These are phyloP conservation scores for Talinum fruticosum DNA, from an alignment of 148 eudicot genomes.

Conservation along the genomic window DNA sequence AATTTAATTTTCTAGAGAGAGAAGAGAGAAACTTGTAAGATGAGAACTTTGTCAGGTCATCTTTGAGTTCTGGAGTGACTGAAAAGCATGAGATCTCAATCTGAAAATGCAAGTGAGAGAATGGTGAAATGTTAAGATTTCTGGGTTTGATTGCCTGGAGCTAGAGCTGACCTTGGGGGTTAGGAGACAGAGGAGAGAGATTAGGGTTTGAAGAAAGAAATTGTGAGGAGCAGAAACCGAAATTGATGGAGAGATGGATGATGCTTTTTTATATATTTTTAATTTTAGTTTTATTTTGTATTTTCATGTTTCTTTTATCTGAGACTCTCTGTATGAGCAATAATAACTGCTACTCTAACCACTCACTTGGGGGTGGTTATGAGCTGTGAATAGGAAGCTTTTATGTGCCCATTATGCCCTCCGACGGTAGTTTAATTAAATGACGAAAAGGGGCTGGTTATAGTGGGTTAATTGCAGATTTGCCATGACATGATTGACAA, in stretches of 20 bases:
- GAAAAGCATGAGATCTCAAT: constrained; percentile 13
- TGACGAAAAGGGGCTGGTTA: background rate
- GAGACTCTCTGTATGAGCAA: no score
- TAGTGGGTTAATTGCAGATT: background rate
- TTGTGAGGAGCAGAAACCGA: background rate
- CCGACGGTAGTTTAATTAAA: background rate
- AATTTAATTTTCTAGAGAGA: background rate
- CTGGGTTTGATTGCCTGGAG: background rate
- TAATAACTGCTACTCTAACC: background rate
- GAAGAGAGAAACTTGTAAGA: constrained; percentile 9
- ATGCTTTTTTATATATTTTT: background rate
- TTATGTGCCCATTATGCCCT: background rate
- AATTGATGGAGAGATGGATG: background rate
- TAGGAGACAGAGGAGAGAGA: background rate
- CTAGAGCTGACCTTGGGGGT: background rate
- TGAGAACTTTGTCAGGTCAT: background rate
- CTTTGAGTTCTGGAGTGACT: constrained; percentile 13
- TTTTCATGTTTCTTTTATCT: background rate
- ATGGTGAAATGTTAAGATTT: background rate
- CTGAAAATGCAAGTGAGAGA: background rate
- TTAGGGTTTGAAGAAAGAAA: constrained; percentile 15
- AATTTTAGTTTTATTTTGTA: background rate
- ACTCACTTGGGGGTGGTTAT: background rate
- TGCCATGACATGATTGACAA: background rate
- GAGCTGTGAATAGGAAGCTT: background rate